These are phyloP conservation scores for Paragyromitra xinjiangensis DNA, from an alignment of 495 filamentous ascomycete species.

Conservation along the genomic window DNA sequence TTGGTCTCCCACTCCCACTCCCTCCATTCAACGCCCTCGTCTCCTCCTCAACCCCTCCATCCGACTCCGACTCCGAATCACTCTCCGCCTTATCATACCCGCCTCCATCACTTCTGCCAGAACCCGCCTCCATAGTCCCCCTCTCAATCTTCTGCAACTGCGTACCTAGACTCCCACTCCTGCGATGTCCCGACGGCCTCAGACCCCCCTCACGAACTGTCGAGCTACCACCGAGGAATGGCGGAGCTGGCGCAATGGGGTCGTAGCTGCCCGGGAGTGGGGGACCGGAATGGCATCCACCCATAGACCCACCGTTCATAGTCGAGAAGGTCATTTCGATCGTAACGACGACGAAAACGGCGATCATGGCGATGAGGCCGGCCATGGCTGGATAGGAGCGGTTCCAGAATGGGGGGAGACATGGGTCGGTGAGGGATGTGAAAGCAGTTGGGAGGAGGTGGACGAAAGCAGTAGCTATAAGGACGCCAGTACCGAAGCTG, in stretches of 20 bases:
- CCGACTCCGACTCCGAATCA: conserved; percentile 19
- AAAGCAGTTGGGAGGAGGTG: conserved; percentile 86
- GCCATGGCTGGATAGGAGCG: conserved; percentile 77
- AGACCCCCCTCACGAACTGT: conserved; percentile 25
- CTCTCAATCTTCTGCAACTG: conserved; percentile 52
- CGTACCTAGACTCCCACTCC: conserved; percentile 49
- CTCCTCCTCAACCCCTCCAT: conserved; percentile 13
- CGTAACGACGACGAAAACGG: conserved; percentile 76
- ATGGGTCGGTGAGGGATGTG: conserved; percentile 79
- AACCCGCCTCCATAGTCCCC: conserved; percentile 3
- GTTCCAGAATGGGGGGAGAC: conserved; percentile 79
- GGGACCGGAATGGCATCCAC: conserved; percentile 52
- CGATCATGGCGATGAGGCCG: conserved; percentile 79
- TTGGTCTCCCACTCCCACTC: conserved; percentile 13
- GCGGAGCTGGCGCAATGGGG: background rate
- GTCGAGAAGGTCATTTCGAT: conserved; percentile 80
- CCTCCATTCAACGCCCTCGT: conserved; percentile 45
- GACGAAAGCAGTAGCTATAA: conserved; percentile 90
- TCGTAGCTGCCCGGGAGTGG: conserved; percentile 29
- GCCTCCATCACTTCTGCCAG: conserved; percentile 1
- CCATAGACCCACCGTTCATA: conserved; percentile 55
- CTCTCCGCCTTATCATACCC: conserved; percentile 18
- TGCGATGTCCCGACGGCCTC: conserved; percentile 32
- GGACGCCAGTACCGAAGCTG: conserved; percentile 80
- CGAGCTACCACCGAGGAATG: background rate